These are phyloP conservation scores for Micractinium sp. DNA, from an alignment of 139 green algal genomes.

Conservation along the genomic window DNA sequence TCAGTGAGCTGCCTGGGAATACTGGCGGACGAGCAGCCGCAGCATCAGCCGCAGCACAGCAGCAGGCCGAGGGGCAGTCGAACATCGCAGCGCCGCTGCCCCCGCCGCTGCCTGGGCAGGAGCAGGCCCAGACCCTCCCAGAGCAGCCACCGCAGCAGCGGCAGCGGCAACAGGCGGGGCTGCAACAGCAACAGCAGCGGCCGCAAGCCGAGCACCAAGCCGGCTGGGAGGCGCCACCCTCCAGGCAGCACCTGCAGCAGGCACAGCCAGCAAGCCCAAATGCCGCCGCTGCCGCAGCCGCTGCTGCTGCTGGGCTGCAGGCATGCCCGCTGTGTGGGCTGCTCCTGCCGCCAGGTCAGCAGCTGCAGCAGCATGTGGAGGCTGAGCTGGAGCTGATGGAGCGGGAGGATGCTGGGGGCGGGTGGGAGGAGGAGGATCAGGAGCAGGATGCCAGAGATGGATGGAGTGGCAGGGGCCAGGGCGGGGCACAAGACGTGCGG, in stretches of 20 bases:
- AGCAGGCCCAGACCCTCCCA: not conserved
- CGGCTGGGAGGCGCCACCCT: not conserved
- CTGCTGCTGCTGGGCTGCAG: not conserved
- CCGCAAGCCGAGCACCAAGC: no score
- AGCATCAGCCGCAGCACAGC: no score
- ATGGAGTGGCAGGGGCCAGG: no score
- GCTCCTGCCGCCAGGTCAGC: not conserved
- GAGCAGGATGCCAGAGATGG: not conserved
- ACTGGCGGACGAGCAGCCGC: not conserved
- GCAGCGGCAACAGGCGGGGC: not conserved
- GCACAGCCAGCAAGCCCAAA: not conserved
- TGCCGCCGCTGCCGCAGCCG: no score
- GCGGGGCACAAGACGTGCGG: no score
- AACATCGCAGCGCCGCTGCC: not conserved
- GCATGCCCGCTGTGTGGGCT: conserved; percentile 36
- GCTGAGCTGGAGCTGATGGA: conserved; percentile 12
- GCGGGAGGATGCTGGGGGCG: not conserved
- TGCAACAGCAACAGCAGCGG: not conserved
- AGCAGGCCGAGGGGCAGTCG: no score
- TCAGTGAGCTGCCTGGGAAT: not conserved
- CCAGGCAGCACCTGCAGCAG: not conserved
- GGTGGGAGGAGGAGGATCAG: not conserved
- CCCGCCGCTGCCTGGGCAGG: not conserved
- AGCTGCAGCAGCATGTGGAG: conserved; percentile 25
- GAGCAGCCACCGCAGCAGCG: not conserved